Evolutionary conservation across 2,329 filamentous ascomycete species (phyloP).

Genomic region (Xylariaceae sp.): DNA sequence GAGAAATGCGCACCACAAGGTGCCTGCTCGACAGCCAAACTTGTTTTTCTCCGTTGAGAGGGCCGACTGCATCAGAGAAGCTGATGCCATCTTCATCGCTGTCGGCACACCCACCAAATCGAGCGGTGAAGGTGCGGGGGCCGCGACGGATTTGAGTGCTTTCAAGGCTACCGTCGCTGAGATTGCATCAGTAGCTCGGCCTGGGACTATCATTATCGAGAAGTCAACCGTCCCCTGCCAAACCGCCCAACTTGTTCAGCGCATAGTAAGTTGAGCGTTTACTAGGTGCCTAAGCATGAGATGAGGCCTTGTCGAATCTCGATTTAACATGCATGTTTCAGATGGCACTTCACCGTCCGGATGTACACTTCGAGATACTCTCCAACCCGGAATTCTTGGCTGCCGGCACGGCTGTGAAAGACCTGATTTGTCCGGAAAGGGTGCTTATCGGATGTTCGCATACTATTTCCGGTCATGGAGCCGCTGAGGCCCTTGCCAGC

Average conservation of each 20-base stretch:
- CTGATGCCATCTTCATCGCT: slow-evolving; percentile 68
- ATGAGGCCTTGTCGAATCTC: neutral
- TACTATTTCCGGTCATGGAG: slow-evolving; percentile 53
- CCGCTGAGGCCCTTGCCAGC: slow-evolving; percentile 56
- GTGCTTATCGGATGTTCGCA: slow-evolving; percentile 67
- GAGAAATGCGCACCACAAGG: slow-evolving; percentile 25
- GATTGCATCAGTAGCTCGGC: slow-evolving; percentile 60
- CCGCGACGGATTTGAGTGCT: slow-evolving; percentile 65
- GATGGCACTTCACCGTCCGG: slow-evolving; percentile 55
- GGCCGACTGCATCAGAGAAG: slow-evolving; percentile 54
- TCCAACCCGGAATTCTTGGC: slow-evolving; percentile 80
- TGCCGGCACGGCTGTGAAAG: slow-evolving; percentile 67
- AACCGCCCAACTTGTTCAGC: slow-evolving; percentile 44
- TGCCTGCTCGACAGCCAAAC: slow-evolving; percentile 52
- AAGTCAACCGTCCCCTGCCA: slow-evolving; percentile 76
- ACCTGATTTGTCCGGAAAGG: slow-evolving; percentile 65
- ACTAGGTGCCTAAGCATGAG: neutral
- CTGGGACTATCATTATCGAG: slow-evolving; percentile 70
- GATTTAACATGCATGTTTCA: slow-evolving; percentile 23
- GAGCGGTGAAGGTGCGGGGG: slow-evolving; percentile 62
- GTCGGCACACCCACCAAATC: slow-evolving; percentile 78
- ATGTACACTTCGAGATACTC: slow-evolving; percentile 65
- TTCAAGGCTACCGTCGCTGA: slow-evolving; percentile 64
- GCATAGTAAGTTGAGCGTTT: slow-evolving; percentile 5
- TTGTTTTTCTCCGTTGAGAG: slow-evolving; percentile 69